Percentiles rank a stretch among this genome's conserved stretches.
These are phyloP conservation scores for Usnea hakonensis DNA, from an alignment of 495 filamentous ascomycete species.

Conservation along the genomic window DNA sequence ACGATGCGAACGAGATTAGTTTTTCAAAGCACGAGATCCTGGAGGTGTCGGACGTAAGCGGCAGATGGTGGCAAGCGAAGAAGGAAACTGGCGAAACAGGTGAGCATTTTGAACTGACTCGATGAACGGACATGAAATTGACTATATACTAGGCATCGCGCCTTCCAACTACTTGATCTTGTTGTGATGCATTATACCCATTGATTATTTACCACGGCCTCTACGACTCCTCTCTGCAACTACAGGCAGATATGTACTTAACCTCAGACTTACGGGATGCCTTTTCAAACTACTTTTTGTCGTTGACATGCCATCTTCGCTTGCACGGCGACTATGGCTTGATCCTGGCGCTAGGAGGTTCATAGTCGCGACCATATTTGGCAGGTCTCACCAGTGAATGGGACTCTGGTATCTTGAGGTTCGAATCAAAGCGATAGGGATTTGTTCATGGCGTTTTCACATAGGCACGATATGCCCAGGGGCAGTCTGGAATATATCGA, in stretches of 20 bases:
- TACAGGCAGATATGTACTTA: not conserved
- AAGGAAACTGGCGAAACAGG: conserved; percentile 93
- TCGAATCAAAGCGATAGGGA: not conserved
- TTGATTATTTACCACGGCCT: conserved; percentile 10
- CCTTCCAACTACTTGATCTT: conserved; percentile 97
- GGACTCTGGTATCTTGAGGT: not conserved
- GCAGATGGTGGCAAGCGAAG: conserved; percentile 97
- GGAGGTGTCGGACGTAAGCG: conserved; percentile 94
- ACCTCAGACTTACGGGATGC: not conserved
- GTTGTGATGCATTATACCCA: conserved; percentile 46
- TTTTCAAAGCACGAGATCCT: conserved; percentile 95
- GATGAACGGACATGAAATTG: not conserved
- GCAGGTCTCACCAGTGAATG: not conserved
- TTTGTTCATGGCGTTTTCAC: not conserved
- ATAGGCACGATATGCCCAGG: not conserved
- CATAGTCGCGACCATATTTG: not conserved
- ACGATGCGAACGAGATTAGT: conserved; percentile 96
- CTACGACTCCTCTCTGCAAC: conserved; percentile 9
- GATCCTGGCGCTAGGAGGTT: not conserved
- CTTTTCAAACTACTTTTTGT: not conserved
- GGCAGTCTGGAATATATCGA: not conserved
- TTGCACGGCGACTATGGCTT: not conserved
- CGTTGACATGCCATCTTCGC: not conserved
- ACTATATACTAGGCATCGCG: conserved; percentile 34
- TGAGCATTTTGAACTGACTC: conserved; percentile 28